These are phyloP conservation scores for Cercospora sp. DNA, from an alignment of 2,329 filamentous ascomycete species.

Conservation along the genomic window DNA sequence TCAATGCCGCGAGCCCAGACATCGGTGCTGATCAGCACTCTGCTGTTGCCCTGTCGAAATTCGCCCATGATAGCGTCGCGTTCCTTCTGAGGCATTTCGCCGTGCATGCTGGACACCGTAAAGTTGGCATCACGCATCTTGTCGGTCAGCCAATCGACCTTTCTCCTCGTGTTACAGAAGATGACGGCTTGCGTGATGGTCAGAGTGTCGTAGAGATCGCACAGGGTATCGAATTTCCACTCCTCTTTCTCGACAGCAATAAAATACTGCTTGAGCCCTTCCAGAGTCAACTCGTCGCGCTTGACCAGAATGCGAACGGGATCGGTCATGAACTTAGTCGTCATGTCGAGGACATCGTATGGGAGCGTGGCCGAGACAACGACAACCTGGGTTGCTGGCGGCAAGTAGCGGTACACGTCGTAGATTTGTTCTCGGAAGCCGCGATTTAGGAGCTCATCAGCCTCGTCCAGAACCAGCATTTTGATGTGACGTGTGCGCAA, in stretches of 20 bases:
- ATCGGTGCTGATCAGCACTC: conserved; percentile 95
- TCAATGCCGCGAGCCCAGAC: conserved; percentile 98
- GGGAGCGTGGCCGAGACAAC: conserved; percentile 95
- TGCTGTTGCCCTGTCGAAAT: conserved; percentile 92
- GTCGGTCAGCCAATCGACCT: conserved; percentile 99
- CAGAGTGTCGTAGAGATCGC: conserved; percentile 96
- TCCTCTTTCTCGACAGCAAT: conserved; percentile 99
- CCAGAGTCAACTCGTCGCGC: conserved; percentile 96
- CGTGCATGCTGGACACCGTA: conserved; percentile 97
- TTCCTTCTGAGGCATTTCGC: conserved; percentile 98
- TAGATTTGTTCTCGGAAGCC: conserved; percentile 99
- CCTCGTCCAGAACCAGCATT: conserved; percentile 75
- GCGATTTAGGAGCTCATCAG: conserved; percentile 80
- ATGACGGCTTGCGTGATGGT: conserved; percentile 99
- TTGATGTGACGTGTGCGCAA: conserved; percentile 74
- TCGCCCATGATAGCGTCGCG: conserved; percentile 99
- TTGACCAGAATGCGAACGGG: conserved; percentile 95
- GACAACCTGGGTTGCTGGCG: conserved; percentile 96
- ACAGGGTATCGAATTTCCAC: conserved; percentile 99
- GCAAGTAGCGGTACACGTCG: conserved; percentile 96
- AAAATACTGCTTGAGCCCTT: conserved; percentile 98
- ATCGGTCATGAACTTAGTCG: conserved; percentile 99
- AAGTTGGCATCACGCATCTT: conserved; percentile 99
- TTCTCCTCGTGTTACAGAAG: conserved; percentile 98
- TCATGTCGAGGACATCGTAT: conserved; percentile 98